Evolutionary conservation across 129 eudicot genomes (phyloP).

Genomic region (Ambrosia trifida): DNA sequence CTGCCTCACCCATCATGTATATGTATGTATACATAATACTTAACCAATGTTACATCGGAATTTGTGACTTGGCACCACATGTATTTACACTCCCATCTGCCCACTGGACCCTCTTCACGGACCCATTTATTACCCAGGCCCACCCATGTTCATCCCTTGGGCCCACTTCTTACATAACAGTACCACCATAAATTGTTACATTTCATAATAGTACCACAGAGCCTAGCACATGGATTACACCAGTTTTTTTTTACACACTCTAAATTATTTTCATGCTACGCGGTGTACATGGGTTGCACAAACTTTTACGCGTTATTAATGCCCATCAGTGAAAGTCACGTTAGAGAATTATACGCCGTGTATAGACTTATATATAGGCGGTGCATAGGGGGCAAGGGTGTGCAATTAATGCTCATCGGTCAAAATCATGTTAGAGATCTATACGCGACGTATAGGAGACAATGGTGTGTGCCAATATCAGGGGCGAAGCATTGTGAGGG

Average conservation of each 20-base stretch:
- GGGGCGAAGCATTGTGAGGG: too few species aligned
- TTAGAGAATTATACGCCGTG: too few species aligned
- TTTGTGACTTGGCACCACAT: conserved; percentile 27
- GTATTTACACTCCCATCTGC: conserved; percentile 38
- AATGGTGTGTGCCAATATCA: too few species aligned
- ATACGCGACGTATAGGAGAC: too few species aligned
- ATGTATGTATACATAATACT: background rate
- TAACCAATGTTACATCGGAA: conserved; percentile 24
- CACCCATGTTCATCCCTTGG: conserved; percentile 30
- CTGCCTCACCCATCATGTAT: conserved; percentile 37
- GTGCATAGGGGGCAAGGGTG: too few species aligned
- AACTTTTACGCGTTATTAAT: too few species aligned
- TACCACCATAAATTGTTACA: conserved; percentile 23
- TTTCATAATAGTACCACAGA: conserved; percentile 32
- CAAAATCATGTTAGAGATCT: too few species aligned
- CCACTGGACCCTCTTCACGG: conserved; percentile 29
- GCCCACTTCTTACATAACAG: conserved; percentile 18
- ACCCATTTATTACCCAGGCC: conserved; percentile 15
- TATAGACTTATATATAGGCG: too few species aligned
- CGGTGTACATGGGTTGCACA: too few species aligned
- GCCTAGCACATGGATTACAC: conserved; percentile 27
- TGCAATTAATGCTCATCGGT: too few species aligned
- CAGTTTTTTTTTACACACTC: background rate
- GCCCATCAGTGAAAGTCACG: too few species aligned
- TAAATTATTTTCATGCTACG: too few species aligned